phyloP scores from a whole-genome alignment of 164 flowering plant species.

The Berberis thunbergii region DNA sequence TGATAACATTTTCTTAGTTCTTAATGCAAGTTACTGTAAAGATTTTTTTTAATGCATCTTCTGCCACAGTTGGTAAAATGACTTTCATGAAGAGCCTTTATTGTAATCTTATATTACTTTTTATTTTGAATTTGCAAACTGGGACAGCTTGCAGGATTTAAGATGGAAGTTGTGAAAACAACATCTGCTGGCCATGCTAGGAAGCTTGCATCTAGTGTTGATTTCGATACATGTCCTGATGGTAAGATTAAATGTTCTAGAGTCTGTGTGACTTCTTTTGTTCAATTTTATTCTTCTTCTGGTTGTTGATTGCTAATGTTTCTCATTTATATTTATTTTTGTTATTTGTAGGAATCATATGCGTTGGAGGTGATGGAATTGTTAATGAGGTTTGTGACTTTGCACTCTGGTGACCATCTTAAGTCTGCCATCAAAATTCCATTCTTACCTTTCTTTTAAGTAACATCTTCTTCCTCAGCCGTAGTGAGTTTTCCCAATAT shows the following conservation, averaged over 20 bases:
- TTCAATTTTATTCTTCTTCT: not conserved
- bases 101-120: not conserved
- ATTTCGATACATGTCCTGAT: constrained; percentile 91
- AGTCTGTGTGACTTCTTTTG: not conserved
- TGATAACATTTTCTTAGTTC: too few relatives aligned
- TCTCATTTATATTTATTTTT: not conserved
- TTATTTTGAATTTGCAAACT: constrained; percentile 13
- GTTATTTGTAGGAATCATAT: constrained; percentile 70
- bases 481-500: too few relatives aligned
- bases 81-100: not conserved
- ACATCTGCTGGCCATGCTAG: constrained; percentile 92
- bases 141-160: constrained; percentile 94
- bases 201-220: constrained; percentile 74
- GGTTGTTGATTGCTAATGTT: constrained; percentile 1
- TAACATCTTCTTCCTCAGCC: too few relatives aligned
- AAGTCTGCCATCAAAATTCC: not conserved
- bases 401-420: not conserved
- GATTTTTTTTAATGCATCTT: not conserved
- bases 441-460: too few relatives aligned
- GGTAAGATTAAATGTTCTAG: constrained; percentile 36
- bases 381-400: constrained; percentile 80
- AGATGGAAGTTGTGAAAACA: constrained; percentile 85
- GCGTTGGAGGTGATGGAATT: constrained; percentile 99
- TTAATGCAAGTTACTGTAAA: not conserved
- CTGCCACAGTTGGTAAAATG: not conserved